Evolutionary conservation across 1,284 basidiomycete species (phyloP).

Genomic region (Singerocomus rubriflavus): DNA sequence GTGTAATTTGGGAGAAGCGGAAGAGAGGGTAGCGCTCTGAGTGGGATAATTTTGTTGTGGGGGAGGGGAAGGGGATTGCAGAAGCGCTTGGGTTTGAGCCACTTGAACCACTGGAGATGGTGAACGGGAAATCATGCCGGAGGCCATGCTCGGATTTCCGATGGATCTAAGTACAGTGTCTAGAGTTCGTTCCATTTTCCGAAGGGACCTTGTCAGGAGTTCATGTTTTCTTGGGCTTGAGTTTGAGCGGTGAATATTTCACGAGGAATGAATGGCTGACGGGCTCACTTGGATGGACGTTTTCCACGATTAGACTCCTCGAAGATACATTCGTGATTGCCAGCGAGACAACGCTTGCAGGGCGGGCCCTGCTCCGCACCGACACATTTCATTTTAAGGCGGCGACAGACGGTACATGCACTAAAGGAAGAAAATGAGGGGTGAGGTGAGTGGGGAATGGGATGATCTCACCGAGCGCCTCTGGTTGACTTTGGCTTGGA

Average conservation of each 20-base stretch:
- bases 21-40: conserved; percentile 20
- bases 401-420: conserved; percentile 91
- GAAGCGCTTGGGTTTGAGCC: conserved; percentile 55
- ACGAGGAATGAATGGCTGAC: conserved; percentile 13
- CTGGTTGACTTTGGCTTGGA: conserved; percentile 81
- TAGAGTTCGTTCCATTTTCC: conserved; percentile 90
- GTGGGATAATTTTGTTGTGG: conserved; percentile 27
- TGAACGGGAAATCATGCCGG: conserved; percentile 78
- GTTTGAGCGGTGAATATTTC: conserved; percentile 33
- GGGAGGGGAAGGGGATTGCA: conserved; percentile 58
- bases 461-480: conserved; percentile 68
- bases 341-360: conserved; percentile 80
- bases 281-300: conserved; percentile 76
- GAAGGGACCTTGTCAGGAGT: conserved; percentile 80
- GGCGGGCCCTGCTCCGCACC: conserved; percentile 91
- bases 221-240: conserved; percentile 74
- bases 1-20: conserved; percentile 71
- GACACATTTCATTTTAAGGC: conserved; percentile 98
- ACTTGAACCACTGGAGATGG: conserved; percentile 65
- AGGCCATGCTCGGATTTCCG: conserved; percentile 73
- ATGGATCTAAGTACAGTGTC: conserved; percentile 84
- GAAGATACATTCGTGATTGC: conserved; percentile 90
- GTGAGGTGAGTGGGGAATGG: not conserved
- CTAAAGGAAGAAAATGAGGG: conserved; percentile 38
- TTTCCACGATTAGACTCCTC: conserved; percentile 94